These are phyloP conservation scores for Martiniozyma abietophila DNA, from an alignment of 805 yeast genomes.

Conservation along the genomic window DNA sequence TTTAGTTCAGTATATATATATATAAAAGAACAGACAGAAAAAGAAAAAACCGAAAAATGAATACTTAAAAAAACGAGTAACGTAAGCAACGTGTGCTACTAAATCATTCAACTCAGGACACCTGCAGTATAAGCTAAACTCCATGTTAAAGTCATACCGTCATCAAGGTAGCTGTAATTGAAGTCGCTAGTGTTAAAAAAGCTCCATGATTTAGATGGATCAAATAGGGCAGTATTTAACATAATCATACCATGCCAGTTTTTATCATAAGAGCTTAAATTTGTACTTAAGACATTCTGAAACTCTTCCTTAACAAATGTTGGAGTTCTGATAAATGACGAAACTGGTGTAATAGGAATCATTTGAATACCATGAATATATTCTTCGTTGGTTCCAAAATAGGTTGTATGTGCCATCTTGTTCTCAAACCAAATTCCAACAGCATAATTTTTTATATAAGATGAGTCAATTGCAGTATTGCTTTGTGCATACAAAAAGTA, in stretches of 20 bases:
- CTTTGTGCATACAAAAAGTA: conserved; percentile 47
- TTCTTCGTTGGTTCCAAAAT: conserved; percentile 63
- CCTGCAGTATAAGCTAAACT: conserved; percentile 68
- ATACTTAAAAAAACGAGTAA: too few species aligned
- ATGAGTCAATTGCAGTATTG: conserved; percentile 46
- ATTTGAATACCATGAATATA: conserved; percentile 76
- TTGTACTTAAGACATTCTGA: conserved; percentile 35
- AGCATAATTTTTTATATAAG: conserved; percentile 53
- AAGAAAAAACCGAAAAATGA: too few species aligned
- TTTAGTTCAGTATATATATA: too few species aligned
- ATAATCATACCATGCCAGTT: conserved; percentile 71
- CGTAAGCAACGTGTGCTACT: too few species aligned
- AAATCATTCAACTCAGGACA: not conserved
- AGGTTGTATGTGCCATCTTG: conserved; percentile 64
- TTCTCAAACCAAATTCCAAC: conserved; percentile 70
- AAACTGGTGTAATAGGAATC: conserved; percentile 61
- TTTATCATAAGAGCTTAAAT: conserved; percentile 41
- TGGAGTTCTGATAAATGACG: conserved; percentile 48
- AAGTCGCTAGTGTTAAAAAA: conserved; percentile 53
- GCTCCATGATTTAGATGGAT: conserved; percentile 53
- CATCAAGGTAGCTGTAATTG: conserved; percentile 51
- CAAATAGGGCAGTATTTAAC: conserved; percentile 64
- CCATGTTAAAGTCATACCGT: conserved; percentile 86
- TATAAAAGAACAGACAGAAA: too few species aligned
- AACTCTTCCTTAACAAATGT: conserved; percentile 56